These are phyloP conservation scores for Fusarium devonianum DNA, from an alignment of 2,329 filamentous ascomycete genomes.

Conservation along the genomic window DNA sequence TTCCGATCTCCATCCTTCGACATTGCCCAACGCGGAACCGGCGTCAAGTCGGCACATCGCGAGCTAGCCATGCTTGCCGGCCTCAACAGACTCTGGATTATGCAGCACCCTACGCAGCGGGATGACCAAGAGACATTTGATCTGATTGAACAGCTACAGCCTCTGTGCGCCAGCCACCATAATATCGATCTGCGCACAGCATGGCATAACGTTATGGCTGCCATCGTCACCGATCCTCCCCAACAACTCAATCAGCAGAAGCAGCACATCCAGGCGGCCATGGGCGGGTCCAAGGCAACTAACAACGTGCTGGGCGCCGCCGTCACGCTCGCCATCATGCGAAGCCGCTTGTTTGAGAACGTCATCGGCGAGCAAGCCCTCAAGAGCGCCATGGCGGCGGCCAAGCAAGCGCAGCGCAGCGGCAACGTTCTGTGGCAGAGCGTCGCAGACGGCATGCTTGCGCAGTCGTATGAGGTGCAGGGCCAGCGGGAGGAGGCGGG, in stretches of 20 bases:
- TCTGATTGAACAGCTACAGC: conserved; percentile 71
- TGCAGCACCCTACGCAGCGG: conserved; percentile 66
- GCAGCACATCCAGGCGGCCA: conserved; percentile 75
- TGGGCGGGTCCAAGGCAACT: conserved; percentile 72
- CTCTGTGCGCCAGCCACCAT: conserved; percentile 71
- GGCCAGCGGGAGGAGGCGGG: conserved; percentile 62
- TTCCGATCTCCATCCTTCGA: conserved; percentile 70
- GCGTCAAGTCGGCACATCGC: conserved; percentile 60
- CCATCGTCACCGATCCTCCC: conserved; percentile 66
- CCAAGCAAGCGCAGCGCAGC: conserved; percentile 71
- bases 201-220: conserved; percentile 77
- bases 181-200: conserved; percentile 80
- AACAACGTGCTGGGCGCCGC: conserved; percentile 82
- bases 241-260: conserved; percentile 79
- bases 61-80: conserved; percentile 72
- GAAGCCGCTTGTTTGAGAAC: conserved; percentile 79
- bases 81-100: conserved; percentile 75
- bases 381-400: conserved; percentile 76
- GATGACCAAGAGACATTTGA: conserved; percentile 65
- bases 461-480: conserved; percentile 76
- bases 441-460: conserved; percentile 80
- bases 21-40: conserved; percentile 47
- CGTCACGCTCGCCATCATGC: conserved; percentile 86
- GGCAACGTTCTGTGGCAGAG: conserved; percentile 80
- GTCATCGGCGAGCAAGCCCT: conserved; percentile 82